These are phyloP conservation scores for Musa balbisiana DNA, from an alignment of 202 grass and related monocot genomes.

Conservation along the genomic window DNA sequence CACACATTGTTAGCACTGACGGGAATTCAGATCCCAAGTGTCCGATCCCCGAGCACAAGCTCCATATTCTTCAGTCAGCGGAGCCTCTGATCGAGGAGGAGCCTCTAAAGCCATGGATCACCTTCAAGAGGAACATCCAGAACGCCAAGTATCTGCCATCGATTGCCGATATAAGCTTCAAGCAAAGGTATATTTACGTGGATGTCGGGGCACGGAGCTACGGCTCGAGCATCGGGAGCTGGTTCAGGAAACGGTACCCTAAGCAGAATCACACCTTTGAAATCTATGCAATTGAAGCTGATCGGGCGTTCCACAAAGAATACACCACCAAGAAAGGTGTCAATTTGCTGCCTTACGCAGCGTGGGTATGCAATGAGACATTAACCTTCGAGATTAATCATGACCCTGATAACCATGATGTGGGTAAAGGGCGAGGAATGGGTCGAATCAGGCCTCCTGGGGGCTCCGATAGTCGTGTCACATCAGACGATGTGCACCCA, in stretches of 20 bases:
- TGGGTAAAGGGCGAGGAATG: constrained; percentile 55
- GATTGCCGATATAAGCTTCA: constrained; percentile 73
- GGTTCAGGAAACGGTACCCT: constrained; percentile 92
- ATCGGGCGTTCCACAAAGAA: constrained; percentile 62
- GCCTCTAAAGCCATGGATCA: constrained; percentile 78
- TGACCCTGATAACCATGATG: constrained; percentile 38
- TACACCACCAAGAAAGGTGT: constrained; percentile 64
- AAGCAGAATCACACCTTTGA: constrained; percentile 93
- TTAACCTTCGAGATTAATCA: constrained; percentile 77
- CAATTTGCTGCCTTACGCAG: constrained; percentile 71
- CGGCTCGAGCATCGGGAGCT: constrained; percentile 84
- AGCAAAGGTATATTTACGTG: constrained; percentile 62
- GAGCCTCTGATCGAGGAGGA: constrained; percentile 74
- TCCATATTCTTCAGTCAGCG: constrained; percentile 35
- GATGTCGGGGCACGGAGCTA: constrained; percentile 75
- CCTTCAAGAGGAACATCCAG: constrained; percentile 69
- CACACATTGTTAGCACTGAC: constrained; percentile 8
- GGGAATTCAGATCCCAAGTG: constrained; percentile 28
- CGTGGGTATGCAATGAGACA: constrained; percentile 79
- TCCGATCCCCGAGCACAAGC: constrained; percentile 42
- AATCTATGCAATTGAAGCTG: constrained; percentile 84
- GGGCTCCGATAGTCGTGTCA: constrained; percentile 9
- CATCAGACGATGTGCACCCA: constrained; percentile 32
- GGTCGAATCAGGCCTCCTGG: constrained; percentile 49
- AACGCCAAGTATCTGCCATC: constrained; percentile 73